Base-by-base conservation (phyloP, 345 rosid species). In the Passiflora organensis region DNA sequence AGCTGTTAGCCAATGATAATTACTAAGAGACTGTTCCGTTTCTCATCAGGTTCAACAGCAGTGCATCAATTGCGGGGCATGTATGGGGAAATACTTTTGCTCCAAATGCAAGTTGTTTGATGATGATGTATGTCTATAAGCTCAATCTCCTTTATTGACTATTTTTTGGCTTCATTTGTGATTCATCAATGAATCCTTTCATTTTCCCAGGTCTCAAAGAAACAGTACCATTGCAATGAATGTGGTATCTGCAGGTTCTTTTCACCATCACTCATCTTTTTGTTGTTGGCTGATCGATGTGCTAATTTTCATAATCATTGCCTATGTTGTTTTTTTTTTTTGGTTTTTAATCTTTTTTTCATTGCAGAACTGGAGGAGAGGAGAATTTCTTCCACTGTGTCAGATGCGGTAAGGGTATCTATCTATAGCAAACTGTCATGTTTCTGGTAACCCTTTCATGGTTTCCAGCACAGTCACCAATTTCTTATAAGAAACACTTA, bases 31-130 rank as follows among this genome's bases (percentile, higher is more conserved):
- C 51, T 15, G 51, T 18, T 59, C 23, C 24, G 28, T 56, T 15
- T 13, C 42, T 25, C 41, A 13, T 1, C 73, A 84, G 91, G 82
- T 82, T 55, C 83, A 71, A 36, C 87, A 84, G 48, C 41, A 68
- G 46, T 87, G 91, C 68, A 50, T 63, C 12, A 48, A 58, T 2
- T 87, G 95, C 64, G 85, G 91, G 39, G 85, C 75, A 54, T 78
- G 86, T 59, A 78, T 87, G 91, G 91, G 95, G 52, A 76, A 78
- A 55, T 86, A 84, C 64, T 86, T 78, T 41, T 87, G 95, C 67
- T 41, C 73, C 1, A 69, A 65, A 38, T 87, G 95, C 83, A 87
- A 82, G 45, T 78, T 84, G 63, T 82, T 80, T 0, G 86, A 84
- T 23, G 91, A 84, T 72, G 89, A 87, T 70, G 95, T 84, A 65